phyloP scores from a whole-genome alignment of 345 rosid species.

The Arabidopsis suecica region DNA sequence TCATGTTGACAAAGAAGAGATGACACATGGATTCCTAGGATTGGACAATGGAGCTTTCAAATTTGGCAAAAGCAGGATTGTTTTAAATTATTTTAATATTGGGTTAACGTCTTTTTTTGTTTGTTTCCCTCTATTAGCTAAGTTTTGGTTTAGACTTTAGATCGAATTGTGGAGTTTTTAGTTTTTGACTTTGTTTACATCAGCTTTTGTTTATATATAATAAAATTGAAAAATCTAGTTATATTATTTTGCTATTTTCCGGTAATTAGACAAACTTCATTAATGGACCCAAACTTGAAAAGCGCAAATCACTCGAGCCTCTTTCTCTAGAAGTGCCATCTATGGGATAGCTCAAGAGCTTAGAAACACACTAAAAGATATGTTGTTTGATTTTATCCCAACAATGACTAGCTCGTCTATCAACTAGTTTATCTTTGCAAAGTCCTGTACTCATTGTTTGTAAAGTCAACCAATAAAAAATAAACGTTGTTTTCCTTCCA shows the following conservation, averaged over 20 bases:
- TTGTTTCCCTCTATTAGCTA: slow-evolving; percentile 39
- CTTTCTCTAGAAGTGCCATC: background rate
- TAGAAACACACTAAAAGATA: too few relatives aligned
- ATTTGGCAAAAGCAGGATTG: slow-evolving; percentile 37
- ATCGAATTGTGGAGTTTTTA: slow-evolving; percentile 9
- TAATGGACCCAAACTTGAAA: slow-evolving; percentile 12
- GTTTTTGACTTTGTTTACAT: slow-evolving; percentile 2
- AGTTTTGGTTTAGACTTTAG: slow-evolving; percentile 27
- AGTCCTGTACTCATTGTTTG: slow-evolving; percentile 29
- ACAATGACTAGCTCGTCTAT: too few relatives aligned
- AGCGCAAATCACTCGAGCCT: slow-evolving; percentile 22
- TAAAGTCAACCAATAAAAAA: slow-evolving; percentile 20
- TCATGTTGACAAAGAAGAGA: slow-evolving; percentile 41
- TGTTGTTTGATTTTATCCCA: too few relatives aligned
- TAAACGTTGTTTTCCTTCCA: background rate
- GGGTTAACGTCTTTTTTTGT: slow-evolving; percentile 17
- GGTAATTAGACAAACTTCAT: background rate
- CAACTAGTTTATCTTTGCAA: slow-evolving; percentile 28
- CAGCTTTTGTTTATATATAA: background rate
- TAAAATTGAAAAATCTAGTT: background rate
- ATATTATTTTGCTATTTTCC: background rate
- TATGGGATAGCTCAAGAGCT: too few relatives aligned
- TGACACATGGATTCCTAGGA: slow-evolving; percentile 40
- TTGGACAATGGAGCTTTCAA: slow-evolving; percentile 38
- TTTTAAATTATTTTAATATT: slow-evolving; percentile 29